phyloP scores from a whole-genome alignment of 2,329 filamentous ascomycete genomes.

The Penicillium sp. region DNA sequence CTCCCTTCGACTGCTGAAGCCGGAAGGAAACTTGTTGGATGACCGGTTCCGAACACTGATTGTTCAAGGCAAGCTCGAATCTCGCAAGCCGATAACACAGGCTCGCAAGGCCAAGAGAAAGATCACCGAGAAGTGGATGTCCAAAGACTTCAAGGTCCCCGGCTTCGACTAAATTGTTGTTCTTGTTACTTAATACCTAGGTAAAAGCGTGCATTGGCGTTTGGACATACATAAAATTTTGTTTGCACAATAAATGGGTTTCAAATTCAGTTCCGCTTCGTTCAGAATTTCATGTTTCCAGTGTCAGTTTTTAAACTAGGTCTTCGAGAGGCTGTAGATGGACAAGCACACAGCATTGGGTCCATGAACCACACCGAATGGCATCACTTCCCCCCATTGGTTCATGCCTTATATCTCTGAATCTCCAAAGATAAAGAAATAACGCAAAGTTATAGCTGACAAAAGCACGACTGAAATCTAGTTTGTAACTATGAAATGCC shows the following conservation, averaged over 20 bases:
- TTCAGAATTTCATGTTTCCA: not conserved
- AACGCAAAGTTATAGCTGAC: not conserved
- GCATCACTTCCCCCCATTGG: not conserved
- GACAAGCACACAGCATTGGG: too few species aligned
- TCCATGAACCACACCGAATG: not conserved
- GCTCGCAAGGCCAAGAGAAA: constrained; percentile 79
- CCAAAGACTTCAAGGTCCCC: constrained; percentile 82
- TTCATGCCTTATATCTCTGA: not conserved
- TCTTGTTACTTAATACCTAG: constrained; percentile 17
- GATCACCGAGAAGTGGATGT: constrained; percentile 91
- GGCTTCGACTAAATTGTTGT: constrained; percentile 26
- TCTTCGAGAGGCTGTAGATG: not conserved
- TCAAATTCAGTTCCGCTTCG: not conserved
- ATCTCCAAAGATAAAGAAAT: not conserved
- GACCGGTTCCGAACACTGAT: constrained; percentile 89
- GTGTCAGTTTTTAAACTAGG: not conserved
- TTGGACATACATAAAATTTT: constrained; percentile 10
- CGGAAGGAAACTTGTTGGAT: constrained; percentile 91
- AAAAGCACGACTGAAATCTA: not conserved
- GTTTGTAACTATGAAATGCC: not conserved
- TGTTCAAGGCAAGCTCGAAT: constrained; percentile 85
- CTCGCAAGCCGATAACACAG: constrained; percentile 74
- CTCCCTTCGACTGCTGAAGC: constrained; percentile 77
- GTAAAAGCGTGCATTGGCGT: constrained; percentile 21
- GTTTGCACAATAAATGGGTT: constrained; percentile 5